phyloP scores from a whole-genome alignment of 2,329 filamentous ascomycete species.

The Aureobasidium namibiae region DNA sequence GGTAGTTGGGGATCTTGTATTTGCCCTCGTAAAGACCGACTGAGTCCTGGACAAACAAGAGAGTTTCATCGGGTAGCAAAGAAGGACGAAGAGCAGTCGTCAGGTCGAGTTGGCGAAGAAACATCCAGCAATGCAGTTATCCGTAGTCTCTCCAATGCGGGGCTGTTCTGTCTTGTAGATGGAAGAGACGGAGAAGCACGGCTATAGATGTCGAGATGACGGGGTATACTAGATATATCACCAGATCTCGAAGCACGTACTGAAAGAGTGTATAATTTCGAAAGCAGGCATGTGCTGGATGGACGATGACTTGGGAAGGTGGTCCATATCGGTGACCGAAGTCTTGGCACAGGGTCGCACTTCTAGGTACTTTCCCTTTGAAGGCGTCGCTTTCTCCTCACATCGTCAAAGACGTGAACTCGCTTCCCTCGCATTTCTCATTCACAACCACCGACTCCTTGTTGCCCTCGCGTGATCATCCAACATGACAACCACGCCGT shows the following conservation, averaged over 20 bases:
- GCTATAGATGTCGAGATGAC: neutral
- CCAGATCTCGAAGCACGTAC: neutral
- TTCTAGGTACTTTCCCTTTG: neutral
- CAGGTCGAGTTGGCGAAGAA: conserved; percentile 89
- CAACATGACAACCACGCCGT: conserved; percentile 12
- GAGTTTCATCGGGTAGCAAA: conserved; percentile 84
- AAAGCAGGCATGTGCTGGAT: neutral
- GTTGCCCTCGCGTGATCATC: neutral
- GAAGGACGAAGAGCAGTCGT: conserved; percentile 92
- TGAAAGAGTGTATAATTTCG: neutral
- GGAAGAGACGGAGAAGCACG: too few species aligned
- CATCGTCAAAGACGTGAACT: neutral
- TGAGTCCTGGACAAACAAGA: conserved; percentile 94
- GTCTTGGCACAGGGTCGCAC: conserved; percentile 2
- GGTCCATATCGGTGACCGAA: neutral
- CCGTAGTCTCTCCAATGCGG: neutral
- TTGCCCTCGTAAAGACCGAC: conserved; percentile 97
- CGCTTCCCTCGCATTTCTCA: too few species aligned
- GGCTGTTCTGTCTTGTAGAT: neutral
- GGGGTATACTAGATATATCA: neutral
- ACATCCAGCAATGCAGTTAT: conserved; percentile 62
- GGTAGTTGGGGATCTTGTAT: conserved; percentile 87
- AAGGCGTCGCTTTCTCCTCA: neutral
- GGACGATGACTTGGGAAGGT: neutral
- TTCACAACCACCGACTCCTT: conserved; percentile 13